Base-by-base conservation (phyloP, 2,329 filamentous ascomycete species). In the Ilyonectria destructans region DNA sequence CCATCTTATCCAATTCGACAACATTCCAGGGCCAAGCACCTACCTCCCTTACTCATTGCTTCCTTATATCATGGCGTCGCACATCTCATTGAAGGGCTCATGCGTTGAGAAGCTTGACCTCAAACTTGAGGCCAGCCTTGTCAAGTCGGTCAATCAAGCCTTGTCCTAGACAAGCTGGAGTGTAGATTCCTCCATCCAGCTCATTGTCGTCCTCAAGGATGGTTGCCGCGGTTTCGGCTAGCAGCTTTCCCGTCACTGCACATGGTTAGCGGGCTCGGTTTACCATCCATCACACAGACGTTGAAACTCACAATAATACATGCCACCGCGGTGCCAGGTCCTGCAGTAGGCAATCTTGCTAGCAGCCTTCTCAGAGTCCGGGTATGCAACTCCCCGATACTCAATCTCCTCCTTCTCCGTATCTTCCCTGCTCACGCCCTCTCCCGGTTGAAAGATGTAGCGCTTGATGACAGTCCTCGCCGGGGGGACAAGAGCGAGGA, bases 81-180 rank as follows among this genome's bases (percentile, higher is more conserved):
- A 49, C 15, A 19, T 19, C 31, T 12, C 48, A 37, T 17, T 15
- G 35, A 60, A 15, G 23, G 1, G 12, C 51, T 58, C 43, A 77
- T 43, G 61, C 65, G 48, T 77, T 72, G 57, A 77, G 64, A 17
- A 87, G 80, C 75, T 84, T 86, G 26, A 85, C 84, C 74, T 92
- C 88, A 51, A 92, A 84, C 77, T 88, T 88, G 75, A 95, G 87
- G 2, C 92, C 92, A 45, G 83, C 86, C 37, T 85, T 83, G 40
- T 87, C 82, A 46, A 93, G 75, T 15, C 91, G 85, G 75, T 94
- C 88, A 67, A 94, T 83, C 75, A 89, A 92, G 10, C 85, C 82
- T 72, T 91, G 89, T 1, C 93, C 93, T 2, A 95, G 82, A 61
- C 88, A 92, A 0, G 92, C 91, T 1, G 93, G 90, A 1, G 93